These are phyloP conservation scores for Sporobolus alterniflorus DNA, from an alignment of 202 grass and related monocot genomes.

Conservation along the genomic window DNA sequence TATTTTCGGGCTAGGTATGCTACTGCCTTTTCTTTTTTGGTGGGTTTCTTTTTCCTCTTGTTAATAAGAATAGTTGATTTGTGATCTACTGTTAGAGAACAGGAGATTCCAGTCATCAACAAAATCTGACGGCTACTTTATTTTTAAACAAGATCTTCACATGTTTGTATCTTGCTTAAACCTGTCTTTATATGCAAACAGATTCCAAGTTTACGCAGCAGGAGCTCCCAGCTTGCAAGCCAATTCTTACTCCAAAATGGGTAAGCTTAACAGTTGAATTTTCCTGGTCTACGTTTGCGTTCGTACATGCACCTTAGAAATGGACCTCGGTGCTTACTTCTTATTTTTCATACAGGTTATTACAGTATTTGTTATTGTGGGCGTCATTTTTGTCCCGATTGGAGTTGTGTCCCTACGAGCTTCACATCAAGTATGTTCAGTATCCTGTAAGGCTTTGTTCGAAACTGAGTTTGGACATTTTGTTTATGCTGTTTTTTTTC, in stretches of 20 bases:
- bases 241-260: slow-evolving; percentile 83
- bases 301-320: slow-evolving; percentile 5
- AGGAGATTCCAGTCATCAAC: background rate
- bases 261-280: slow-evolving; percentile 24
- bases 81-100: background rate
- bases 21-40: background rate
- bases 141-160: too few relatives aligned
- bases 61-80: slow-evolving; percentile 3
- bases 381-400: slow-evolving; percentile 84
- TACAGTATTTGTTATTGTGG: slow-evolving; percentile 79
- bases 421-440: slow-evolving; percentile 66
- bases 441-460: slow-evolving; percentile 2
- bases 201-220: slow-evolving; percentile 97
- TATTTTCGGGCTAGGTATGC: background rate
- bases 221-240: slow-evolving; percentile 90
- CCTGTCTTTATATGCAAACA: slow-evolving; percentile 31
- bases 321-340: slow-evolving; percentile 3
- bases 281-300: background rate
- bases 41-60: background rate
- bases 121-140: slow-evolving; percentile 11
- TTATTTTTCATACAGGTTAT: slow-evolving; percentile 61
- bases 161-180: background rate
- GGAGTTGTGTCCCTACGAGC: slow-evolving; percentile 72
- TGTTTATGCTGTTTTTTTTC: slow-evolving; percentile 28
- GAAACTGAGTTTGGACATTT: background rate